These are phyloP conservation scores for Penicillium palitans DNA, from an alignment of 2,329 filamentous ascomycete species.

Conservation along the genomic window DNA sequence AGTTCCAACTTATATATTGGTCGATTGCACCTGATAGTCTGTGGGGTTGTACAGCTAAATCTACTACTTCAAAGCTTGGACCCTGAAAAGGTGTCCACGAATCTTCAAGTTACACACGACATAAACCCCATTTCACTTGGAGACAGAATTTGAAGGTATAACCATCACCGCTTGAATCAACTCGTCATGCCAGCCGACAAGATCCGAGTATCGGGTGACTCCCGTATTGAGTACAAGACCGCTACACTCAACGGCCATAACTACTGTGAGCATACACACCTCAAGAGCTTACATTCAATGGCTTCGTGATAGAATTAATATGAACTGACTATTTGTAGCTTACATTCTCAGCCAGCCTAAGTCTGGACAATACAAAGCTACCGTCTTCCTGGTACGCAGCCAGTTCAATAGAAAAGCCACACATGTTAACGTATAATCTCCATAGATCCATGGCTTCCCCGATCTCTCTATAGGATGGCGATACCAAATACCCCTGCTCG, in stretches of 20 bases:
- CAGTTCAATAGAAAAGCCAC: neutral
- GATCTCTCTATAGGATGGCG: conserved; percentile 85
- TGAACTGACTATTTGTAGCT: conserved; percentile 31
- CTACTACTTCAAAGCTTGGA: conserved; percentile 2
- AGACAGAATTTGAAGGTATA: neutral
- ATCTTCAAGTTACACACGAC: neutral
- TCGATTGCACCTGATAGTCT: conserved; percentile 1
- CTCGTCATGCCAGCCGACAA: conserved; percentile 58
- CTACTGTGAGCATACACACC: conserved; percentile 55
- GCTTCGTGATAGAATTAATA: too few species aligned
- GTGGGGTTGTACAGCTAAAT: conserved; percentile 1
- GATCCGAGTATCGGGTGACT: conserved; percentile 62
- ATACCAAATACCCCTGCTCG: conserved; percentile 77
- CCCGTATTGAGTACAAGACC: conserved; percentile 64
- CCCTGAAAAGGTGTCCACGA: too few species aligned
- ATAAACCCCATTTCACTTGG: neutral
- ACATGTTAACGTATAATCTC: neutral
- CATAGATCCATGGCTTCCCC: conserved; percentile 73
- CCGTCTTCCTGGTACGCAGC: conserved; percentile 54
- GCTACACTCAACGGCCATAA: conserved; percentile 66
- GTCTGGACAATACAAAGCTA: conserved; percentile 48
- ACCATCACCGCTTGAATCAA: neutral
- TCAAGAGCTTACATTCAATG: neutral
- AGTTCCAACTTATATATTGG: neutral
- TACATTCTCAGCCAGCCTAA: conserved; percentile 55